Conservation (phyloP, 2,329 filamentous ascomycete genomes). For the Aphanocladium album region DNA sequence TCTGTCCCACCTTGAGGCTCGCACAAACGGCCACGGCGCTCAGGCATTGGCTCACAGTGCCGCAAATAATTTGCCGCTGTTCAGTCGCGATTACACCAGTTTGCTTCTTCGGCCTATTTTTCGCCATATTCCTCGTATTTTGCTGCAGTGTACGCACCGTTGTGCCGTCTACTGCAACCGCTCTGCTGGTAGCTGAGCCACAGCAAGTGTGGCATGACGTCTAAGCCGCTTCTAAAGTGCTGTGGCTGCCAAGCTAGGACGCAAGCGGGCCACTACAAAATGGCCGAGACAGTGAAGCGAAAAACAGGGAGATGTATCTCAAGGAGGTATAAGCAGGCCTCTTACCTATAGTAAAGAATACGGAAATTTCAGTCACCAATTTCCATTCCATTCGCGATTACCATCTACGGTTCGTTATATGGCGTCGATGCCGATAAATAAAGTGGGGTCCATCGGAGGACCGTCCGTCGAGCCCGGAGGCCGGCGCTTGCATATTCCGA, state of each 20-base stretch:
- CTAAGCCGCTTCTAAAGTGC: not conserved
- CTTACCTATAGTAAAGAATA: too few species aligned
- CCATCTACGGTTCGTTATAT: not conserved
- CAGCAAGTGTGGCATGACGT: conserved; percentile 6
- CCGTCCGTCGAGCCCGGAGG: conserved; percentile 20
- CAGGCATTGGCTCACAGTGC: not conserved
- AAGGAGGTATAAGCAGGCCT: too few species aligned
- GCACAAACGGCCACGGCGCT: not conserved
- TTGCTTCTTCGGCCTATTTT: not conserved
- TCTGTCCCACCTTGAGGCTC: conserved; percentile 4
- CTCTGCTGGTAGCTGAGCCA: not conserved
- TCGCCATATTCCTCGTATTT: not conserved
- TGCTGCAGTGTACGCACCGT: not conserved
- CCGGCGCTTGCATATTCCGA: conserved; percentile 32
- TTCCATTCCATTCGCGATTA: not conserved
- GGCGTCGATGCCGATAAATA: conserved; percentile 5
- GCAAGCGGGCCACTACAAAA: not conserved
- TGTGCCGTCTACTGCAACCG: not conserved
- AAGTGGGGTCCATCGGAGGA: conserved; percentile 18
- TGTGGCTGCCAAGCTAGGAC: not conserved
- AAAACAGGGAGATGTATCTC: not conserved
- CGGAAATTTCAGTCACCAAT: not conserved
- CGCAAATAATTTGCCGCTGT: not conserved
- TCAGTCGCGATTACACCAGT: not conserved
- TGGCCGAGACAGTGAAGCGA: not conserved